Evolutionary conservation across 2,329 filamentous ascomycete genomes (phyloP).

Genomic region (Colletotrichum camelliae): DNA sequence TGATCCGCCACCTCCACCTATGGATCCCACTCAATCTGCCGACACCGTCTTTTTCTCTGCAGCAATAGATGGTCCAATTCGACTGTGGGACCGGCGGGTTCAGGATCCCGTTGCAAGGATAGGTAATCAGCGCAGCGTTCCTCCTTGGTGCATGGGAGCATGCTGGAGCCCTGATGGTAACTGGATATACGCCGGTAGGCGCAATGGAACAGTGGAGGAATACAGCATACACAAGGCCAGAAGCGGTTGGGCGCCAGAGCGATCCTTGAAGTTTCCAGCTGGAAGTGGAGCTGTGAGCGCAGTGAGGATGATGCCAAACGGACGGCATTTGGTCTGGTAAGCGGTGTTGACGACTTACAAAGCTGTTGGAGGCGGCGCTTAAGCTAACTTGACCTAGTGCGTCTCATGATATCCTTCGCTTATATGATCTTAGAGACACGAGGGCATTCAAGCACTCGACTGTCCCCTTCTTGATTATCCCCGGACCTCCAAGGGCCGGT

Average conservation of each 20-base stretch:
- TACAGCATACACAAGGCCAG: constrained; percentile 81
- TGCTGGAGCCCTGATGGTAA: constrained; percentile 98
- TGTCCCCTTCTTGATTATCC: constrained; percentile 95
- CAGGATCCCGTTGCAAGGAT: constrained; percentile 81
- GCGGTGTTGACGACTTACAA: constrained; percentile 22
- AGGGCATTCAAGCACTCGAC: constrained; percentile 73
- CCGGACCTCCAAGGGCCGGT: constrained; percentile 81
- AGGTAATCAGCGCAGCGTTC: constrained; percentile 73
- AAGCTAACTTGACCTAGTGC: constrained; percentile 59
- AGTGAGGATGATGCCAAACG: constrained; percentile 89
- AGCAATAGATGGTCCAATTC: constrained; percentile 83
- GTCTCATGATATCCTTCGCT: constrained; percentile 88
- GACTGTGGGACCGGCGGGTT: constrained; percentile 90
- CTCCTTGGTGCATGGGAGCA: constrained; percentile 97
- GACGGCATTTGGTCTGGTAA: constrained; percentile 83
- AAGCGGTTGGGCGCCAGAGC: constrained; percentile 72
- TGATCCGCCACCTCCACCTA: constrained; percentile 41
- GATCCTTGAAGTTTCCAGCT: constrained; percentile 84
- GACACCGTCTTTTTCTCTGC: constrained; percentile 88
- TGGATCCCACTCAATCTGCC: constrained; percentile 64
- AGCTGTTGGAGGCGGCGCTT: background rate
- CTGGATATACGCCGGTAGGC: constrained; percentile 87
- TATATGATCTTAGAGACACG: constrained; percentile 84
- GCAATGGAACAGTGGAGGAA: constrained; percentile 94
- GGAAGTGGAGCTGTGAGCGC: constrained; percentile 91